Conservation (phyloP, 1,284 basidiomycete genomes). For the Cutaneotrichosporon curvatum region DNA sequence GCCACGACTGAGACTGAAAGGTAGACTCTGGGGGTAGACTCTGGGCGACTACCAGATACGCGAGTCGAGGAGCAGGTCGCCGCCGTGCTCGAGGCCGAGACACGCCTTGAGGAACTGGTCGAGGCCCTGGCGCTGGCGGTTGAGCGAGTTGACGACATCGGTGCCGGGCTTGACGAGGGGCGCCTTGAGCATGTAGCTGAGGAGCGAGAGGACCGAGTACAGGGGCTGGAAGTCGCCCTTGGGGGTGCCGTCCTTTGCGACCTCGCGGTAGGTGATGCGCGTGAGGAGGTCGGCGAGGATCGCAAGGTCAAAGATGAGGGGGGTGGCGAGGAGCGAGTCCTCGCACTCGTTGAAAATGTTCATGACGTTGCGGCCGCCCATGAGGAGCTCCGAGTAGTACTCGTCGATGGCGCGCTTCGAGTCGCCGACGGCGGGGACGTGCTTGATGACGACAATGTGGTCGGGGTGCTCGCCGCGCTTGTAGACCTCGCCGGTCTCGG, state of each 20-base stretch:
- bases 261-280: slow-evolving; percentile 75
- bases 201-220: slow-evolving; percentile 78
- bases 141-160: slow-evolving; percentile 91
- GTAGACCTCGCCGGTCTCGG: slow-evolving; percentile 52
- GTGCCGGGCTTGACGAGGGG: slow-evolving; percentile 93
- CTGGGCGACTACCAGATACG: slow-evolving; percentile 80
- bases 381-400: slow-evolving; percentile 82
- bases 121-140: slow-evolving; percentile 87
- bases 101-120: slow-evolving; percentile 69
- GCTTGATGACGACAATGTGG: slow-evolving; percentile 95
- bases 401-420: slow-evolving; percentile 94
- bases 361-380: slow-evolving; percentile 52
- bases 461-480: slow-evolving; percentile 73
- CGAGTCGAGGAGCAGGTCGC: slow-evolving; percentile 76
- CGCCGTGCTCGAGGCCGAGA: slow-evolving; percentile 72
- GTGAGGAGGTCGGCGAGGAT: slow-evolving; percentile 93
- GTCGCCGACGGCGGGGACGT: slow-evolving; percentile 77
- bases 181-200: slow-evolving; percentile 96
- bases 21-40: no score
- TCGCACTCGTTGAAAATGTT: slow-evolving; percentile 95
- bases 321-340: slow-evolving; percentile 93
- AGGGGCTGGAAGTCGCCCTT: slow-evolving; percentile 63
- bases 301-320: slow-evolving; percentile 86
- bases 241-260: slow-evolving; percentile 45
- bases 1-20: background rate